Evolutionary conservation across 2,329 filamentous ascomycete species (phyloP).

Genomic region (Beauveria caledonica): DNA sequence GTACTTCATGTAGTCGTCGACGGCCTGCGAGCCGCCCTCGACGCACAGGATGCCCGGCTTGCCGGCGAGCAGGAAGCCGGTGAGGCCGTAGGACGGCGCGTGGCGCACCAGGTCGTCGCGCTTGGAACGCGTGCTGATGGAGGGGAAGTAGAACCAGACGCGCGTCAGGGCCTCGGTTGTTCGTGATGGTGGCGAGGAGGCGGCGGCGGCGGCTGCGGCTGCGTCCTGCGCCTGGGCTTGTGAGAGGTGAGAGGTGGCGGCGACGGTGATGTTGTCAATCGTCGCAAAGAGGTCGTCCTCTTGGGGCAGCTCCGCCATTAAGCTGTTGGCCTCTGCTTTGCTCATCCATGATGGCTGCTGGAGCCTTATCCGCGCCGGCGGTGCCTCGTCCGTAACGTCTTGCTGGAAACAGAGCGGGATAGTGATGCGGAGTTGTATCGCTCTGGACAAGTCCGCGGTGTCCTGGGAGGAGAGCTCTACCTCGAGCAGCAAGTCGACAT

Average conservation of each 20-base stretch:
- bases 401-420: conserved; percentile 22
- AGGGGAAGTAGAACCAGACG: conserved; percentile 58
- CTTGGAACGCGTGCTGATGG: conserved; percentile 50
- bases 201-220: neutral
- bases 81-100: conserved; percentile 43
- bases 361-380: conserved; percentile 32
- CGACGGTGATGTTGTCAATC: conserved; percentile 36
- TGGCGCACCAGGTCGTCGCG: conserved; percentile 48
- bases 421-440: conserved; percentile 26
- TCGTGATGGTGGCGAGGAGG: neutral
- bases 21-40: conserved; percentile 36
- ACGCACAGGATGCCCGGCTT: conserved; percentile 49
- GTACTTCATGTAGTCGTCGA: conserved; percentile 54
- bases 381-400: conserved; percentile 25
- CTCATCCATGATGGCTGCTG: conserved; percentile 45
- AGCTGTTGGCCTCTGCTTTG: conserved; percentile 33
- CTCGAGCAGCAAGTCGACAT: neutral
- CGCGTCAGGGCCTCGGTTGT: conserved; percentile 31
- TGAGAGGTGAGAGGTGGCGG: conserved; percentile 24
- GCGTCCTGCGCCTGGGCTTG: neutral
- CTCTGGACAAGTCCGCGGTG: neutral
- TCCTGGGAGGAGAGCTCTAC: conserved; percentile 12
- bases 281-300: conserved; percentile 36
- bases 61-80: conserved; percentile 51
- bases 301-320: conserved; percentile 31